Evolutionary conservation across 305 asterid species (phyloP), one percentile per base, ranked within the genome.

Genomic region (Euphrasia arctica): DNA sequence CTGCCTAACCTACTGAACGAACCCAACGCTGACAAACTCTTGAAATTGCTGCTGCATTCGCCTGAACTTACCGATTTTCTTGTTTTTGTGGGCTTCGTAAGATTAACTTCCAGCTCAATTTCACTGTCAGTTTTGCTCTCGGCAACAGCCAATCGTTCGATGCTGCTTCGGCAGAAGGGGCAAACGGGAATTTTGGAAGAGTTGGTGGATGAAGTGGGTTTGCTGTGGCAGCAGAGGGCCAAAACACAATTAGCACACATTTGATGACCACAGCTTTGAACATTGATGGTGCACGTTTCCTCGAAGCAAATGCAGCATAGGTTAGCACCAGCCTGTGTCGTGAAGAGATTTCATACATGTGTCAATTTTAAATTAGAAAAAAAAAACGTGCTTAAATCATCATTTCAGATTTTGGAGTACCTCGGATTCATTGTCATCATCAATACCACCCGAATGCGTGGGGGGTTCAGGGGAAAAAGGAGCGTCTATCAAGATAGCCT

Each of bases 241-340:
- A 90, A 80, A 36, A 78, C 63, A 63, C 97, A 88, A 58, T 80
- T 83, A 18, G 96, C 97, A 70, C 97, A 90, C 90, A 90, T 87
- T 62, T 84, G 90, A 67, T 90, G 97, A 22, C 96, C 85, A 60
- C 97, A 90, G 45, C 68, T 66, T 68, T 78, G 87, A 49, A 90
- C 87, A 82, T 90, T 93, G 2, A 88, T 81, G 7, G 82, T 78
- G 73, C 96, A 84, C 0, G 56, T 75, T n/a, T 84, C 88, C 72
- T 88, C 95, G 9, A 88, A 88, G 84, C 96, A 90, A 59, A 90
- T 90, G 80, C 93, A 82, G 75, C 97, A 90, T 43, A 85, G 77
- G 51, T 83, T 88, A 1, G 74, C 58, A 12, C 74, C 70, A 28
- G 68, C 85, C 97, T 90, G 86, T 36, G 49, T 4, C 18, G 43